Evolutionary conservation across 495 filamentous ascomycete species (phyloP), one percentile per base, ranked within the genome.

Genomic region (Penicillium manginii): DNA sequence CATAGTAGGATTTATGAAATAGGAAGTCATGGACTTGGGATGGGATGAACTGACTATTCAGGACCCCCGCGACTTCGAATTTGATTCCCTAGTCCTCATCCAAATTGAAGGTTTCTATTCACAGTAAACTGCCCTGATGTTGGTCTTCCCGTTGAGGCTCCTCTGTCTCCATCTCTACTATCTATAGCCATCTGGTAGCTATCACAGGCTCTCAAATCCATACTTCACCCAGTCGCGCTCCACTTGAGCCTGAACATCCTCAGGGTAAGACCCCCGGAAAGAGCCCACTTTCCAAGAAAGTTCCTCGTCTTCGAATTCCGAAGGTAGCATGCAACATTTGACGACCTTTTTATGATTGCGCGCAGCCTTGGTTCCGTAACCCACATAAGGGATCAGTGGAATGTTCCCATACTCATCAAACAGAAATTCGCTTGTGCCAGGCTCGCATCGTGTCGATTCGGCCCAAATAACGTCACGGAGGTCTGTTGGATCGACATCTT

Each of bases 381-480:
- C 45, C 42, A 69, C 64, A 37, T 73, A 73, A 11, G 73, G 73
- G 22, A 73, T 67, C 40, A 75, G 49, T 2, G 62, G 62, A 33
- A 72, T 67, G 7, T 61, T 64, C 4, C 53, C 43, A 22, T 59
- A 60, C 10, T 73, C 64, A 6, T 72, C 65, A 42, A 67, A 73
- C 47, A 71, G 54, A 10, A 55, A 62, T 50, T 76, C 73, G 46
- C 68, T 64, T 0, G 17, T 29, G 2, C 54, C 57, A 0, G 73
- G 70, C 12, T 62, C 62, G 49, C 71, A 76, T 4, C 70, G 61
- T 3, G 73, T 76, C 1, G 66, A 47, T 10, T 65, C 63, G 0
- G 72, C 73, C 66, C 65, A 76, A 23, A 74, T 63, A 1, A 73
- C 60, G 39, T 74, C 69, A 0, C 54, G 50, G n/a, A 58, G 35